Evolutionary conservation across 2,329 filamentous ascomycete species (phyloP).

Genomic region (Graphilbum fragrans): DNA sequence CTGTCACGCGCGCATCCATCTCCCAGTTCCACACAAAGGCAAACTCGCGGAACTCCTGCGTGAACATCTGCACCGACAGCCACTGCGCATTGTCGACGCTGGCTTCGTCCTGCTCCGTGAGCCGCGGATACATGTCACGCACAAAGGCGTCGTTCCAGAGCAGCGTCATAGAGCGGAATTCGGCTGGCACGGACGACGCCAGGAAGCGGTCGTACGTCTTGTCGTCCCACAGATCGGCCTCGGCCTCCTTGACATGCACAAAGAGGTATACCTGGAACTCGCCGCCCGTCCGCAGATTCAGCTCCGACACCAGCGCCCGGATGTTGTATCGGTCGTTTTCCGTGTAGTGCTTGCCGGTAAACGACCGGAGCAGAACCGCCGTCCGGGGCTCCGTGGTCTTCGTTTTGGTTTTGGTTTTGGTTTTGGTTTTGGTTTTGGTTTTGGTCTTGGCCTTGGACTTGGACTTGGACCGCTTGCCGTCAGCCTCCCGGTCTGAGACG

Average conservation of each 20-base stretch:
- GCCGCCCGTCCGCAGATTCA: slow-evolving; percentile 62
- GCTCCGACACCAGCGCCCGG: slow-evolving; percentile 66
- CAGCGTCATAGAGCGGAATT: slow-evolving; percentile 55
- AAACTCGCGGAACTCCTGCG: slow-evolving; percentile 64
- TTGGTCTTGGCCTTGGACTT: too few relatives aligned
- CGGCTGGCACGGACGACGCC: slow-evolving; percentile 21
- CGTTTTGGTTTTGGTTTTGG: too few relatives aligned
- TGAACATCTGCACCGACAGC: slow-evolving; percentile 65
- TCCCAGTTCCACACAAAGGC: slow-evolving; percentile 85
- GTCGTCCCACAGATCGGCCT: slow-evolving; percentile 43
- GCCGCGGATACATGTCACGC: slow-evolving; percentile 61
- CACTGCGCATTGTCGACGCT: slow-evolving; percentile 52
- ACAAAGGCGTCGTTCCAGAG: slow-evolving; percentile 68
- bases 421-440: too few relatives aligned
- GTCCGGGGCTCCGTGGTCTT: slow-evolving; percentile 39
- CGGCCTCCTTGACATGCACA: slow-evolving; percentile 57
- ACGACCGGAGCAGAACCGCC: slow-evolving; percentile 64
- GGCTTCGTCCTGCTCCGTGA: slow-evolving; percentile 41
- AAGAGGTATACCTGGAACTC: slow-evolving; percentile 73
- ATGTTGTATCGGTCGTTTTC: slow-evolving; percentile 70
- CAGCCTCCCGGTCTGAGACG: background rate
- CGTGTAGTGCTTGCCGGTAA: slow-evolving; percentile 62
- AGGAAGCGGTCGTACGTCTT: slow-evolving; percentile 48
- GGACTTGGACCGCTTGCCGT: background rate
- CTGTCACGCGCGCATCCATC: slow-evolving; percentile 67